Conservation (phyloP, 2,329 filamentous ascomycete species). For the Neopestalotiopsis rosae region DNA sequence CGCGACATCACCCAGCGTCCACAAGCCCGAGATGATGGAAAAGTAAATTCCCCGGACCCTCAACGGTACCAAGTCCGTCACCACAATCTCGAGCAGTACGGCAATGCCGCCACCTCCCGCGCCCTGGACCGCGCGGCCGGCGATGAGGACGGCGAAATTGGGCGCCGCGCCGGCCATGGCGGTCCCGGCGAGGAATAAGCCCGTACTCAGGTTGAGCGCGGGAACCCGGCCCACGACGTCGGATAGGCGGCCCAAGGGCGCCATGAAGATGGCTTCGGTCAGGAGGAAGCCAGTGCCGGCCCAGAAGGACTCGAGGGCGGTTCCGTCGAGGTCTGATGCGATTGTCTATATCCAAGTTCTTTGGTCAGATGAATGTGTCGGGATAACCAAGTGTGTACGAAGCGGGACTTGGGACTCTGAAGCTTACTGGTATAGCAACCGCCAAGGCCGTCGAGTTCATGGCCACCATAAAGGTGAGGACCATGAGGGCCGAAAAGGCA, state of each 20-base stretch:
- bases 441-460: neutral
- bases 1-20: neutral
- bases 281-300: constrained; percentile 10
- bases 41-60: constrained; percentile 5
- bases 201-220: constrained; percentile 4
- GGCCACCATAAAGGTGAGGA: constrained; percentile 13
- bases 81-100: constrained; percentile 3
- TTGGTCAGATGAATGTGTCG: too few relatives aligned
- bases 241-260: neutral
- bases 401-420: too few relatives aligned
- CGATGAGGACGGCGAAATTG: constrained; percentile 1
- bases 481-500: constrained; percentile 1
- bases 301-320: constrained; percentile 11
- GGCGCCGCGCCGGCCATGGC: neutral
- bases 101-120: constrained; percentile 7
- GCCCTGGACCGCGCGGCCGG: constrained; percentile 4
- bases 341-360: neutral
- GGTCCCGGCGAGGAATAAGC: constrained; percentile 1
- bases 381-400: too few relatives aligned
- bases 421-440: constrained; percentile 9
- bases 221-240: neutral
- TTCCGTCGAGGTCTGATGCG: constrained; percentile 8
- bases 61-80: constrained; percentile 10
- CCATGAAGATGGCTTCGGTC: constrained; percentile 16
- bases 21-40: constrained; percentile 5